These are phyloP conservation scores for Ceratocystis smalleyi DNA, from an alignment of 2,329 filamentous ascomycete species.

Conservation along the genomic window DNA sequence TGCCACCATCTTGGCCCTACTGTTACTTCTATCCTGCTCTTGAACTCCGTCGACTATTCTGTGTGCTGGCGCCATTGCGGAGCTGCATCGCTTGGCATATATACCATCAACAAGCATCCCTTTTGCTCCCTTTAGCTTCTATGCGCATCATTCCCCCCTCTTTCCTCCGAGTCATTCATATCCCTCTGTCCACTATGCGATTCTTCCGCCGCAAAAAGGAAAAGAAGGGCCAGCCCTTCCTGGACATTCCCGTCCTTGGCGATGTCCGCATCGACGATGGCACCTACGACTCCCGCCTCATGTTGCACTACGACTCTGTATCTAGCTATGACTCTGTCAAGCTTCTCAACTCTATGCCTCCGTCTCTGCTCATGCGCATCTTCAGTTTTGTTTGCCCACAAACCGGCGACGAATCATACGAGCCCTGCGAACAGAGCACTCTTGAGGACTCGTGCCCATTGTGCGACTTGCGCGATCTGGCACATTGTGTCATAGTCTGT, in stretches of 20 bases:
- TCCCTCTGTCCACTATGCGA: slow-evolving; percentile 14
- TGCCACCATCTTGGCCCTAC: not conserved
- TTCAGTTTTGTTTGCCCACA: slow-evolving; percentile 78
- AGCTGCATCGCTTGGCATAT: too few relatives aligned
- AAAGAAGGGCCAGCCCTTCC: slow-evolving; percentile 20
- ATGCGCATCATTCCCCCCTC: slow-evolving; percentile 21
- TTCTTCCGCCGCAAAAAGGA: slow-evolving; percentile 25
- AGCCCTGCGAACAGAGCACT: slow-evolving; percentile 66
- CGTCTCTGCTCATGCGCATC: slow-evolving; percentile 57
- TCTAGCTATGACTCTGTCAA: slow-evolving; percentile 29
- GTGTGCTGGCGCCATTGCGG: too few relatives aligned
- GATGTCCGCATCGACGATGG: slow-evolving; percentile 15
- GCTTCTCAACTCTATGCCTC: slow-evolving; percentile 42
- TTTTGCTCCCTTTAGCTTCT: slow-evolving; percentile 17
- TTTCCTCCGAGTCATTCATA: not conserved
- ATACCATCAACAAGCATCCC: not conserved
- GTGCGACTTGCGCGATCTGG: slow-evolving; percentile 79
- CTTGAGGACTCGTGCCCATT: slow-evolving; percentile 76
- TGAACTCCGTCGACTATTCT: not conserved
- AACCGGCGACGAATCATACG: slow-evolving; percentile 58
- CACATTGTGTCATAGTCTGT: slow-evolving; percentile 61
- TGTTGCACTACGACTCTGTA: slow-evolving; percentile 22
- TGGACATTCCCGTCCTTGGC: slow-evolving; percentile 20
- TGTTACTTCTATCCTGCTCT: not conserved
- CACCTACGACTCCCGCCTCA: slow-evolving; percentile 8